Conservation (phyloP, 495 filamentous ascomycete genomes). For the Cairneyella variabilis region DNA sequence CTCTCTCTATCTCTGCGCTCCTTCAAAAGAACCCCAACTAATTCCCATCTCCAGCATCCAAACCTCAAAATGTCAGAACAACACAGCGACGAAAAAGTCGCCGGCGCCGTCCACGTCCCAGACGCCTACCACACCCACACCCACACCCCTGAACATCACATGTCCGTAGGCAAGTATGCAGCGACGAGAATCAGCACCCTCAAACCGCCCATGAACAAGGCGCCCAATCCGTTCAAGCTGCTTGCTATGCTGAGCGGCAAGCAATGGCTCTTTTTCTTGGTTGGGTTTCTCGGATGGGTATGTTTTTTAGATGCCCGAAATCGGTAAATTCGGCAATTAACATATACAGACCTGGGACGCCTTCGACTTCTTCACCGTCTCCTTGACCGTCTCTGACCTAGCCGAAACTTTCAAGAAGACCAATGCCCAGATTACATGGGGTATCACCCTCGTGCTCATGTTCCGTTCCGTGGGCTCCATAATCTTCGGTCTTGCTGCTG, state of each 20-base stretch:
- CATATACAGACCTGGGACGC: constrained; percentile 67
- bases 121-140: constrained; percentile 8
- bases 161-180: constrained; percentile 60
- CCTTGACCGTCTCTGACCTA: constrained; percentile 65
- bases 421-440: constrained; percentile 82
- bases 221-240: constrained; percentile 73
- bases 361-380: constrained; percentile 91
- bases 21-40: too few relatives aligned
- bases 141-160: constrained; percentile 26
- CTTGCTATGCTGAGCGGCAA: constrained; percentile 63
- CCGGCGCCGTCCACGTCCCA: neutral
- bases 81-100: constrained; percentile 11
- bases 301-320: too few relatives aligned
- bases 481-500: constrained; percentile 72
- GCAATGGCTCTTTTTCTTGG: constrained; percentile 84
- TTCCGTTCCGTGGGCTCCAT: constrained; percentile 69
- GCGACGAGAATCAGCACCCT: constrained; percentile 68
- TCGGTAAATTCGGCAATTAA: too few relatives aligned
- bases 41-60: too few relatives aligned
- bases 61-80: constrained; percentile 20
- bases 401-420: constrained; percentile 61
- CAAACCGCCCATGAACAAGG: constrained; percentile 71
- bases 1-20: too few relatives aligned
- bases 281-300: constrained; percentile 69
- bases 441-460: constrained; percentile 84